These are phyloP conservation scores for Eucalyptus erythrocorys DNA, from an alignment of 345 rosid genomes.

Conservation along the genomic window DNA sequence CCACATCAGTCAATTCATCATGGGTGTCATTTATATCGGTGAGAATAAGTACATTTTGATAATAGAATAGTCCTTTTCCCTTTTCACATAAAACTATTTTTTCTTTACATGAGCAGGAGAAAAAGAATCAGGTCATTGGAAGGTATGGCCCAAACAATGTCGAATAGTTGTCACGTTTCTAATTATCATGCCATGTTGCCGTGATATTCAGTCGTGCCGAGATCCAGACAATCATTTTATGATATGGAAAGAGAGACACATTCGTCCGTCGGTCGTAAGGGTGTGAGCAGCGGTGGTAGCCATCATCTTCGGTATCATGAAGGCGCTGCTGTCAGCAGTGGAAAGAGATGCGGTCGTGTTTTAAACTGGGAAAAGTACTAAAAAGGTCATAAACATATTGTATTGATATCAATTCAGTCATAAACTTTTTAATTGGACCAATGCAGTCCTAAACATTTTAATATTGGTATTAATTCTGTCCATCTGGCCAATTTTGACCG, in stretches of 20 bases:
- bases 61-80: background rate
- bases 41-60: background rate
- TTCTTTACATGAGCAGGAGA: background rate
- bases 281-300: background rate
- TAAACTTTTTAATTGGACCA: too few species aligned
- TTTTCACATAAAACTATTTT: background rate
- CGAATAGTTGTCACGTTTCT: background rate
- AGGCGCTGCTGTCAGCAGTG: background rate
- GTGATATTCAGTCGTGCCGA: background rate
- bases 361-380: background rate
- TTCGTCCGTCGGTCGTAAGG: too few species aligned
- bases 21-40: background rate
- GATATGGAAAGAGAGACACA: background rate
- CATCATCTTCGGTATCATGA: background rate
- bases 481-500: too few species aligned
- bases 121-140: background rate
- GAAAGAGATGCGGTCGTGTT: background rate
- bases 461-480: too few species aligned
- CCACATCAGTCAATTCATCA: background rate
- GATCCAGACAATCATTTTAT: background rate
- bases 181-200: background rate
- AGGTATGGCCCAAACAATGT: background rate
- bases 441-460: too few species aligned
- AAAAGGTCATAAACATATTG: too few species aligned
- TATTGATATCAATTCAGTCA: accelerated